A percentile compares a stretch with the other conserved stretches of the same genome.
Evolutionary conservation across 1,284 basidiomycete species (phyloP).

Genomic region (Cryptococcus neoformans): DNA sequence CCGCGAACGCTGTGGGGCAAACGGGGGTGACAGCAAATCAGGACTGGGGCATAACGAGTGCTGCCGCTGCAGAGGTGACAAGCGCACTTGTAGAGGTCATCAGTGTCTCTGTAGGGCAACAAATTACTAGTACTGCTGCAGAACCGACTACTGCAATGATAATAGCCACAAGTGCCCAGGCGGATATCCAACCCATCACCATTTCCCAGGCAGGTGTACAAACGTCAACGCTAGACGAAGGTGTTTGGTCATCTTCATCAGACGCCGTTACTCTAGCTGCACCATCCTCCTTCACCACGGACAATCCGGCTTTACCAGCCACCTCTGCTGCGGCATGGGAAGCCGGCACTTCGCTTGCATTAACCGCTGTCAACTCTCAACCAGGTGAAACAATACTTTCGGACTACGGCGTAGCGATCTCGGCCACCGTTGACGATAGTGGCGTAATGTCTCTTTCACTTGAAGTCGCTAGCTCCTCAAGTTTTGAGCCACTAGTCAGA

Average conservation of each 20-base stretch:
- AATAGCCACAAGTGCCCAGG: background rate
- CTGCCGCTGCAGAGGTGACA: background rate
- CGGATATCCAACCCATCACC: background rate
- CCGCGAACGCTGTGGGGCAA: too few species aligned
- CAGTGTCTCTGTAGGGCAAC: background rate
- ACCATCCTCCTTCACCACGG: too few species aligned
- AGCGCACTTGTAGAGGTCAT: background rate
- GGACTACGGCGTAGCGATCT: too few species aligned
- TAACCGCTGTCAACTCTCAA: too few species aligned
- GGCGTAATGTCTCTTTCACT: too few species aligned
- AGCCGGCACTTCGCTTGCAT: too few species aligned
- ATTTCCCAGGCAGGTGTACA: background rate
- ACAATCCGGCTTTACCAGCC: background rate
- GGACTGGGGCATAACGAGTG: background rate
- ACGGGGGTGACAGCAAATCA: background rate
- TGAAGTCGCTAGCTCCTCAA: too few species aligned
- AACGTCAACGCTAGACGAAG: background rate
- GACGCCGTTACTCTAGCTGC: too few species aligned
- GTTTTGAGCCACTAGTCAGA: too few species aligned
- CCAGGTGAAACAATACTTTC: too few species aligned
- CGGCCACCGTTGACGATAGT: too few species aligned
- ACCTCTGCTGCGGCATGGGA: background rate
- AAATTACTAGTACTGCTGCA: background rate
- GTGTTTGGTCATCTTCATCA: too few species aligned
- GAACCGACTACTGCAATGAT: background rate